Evolutionary conservation across 2,329 filamentous ascomycete species (phyloP), one percentile per base, ranked within the genome.

Genomic region (Colletotrichum melonis): DNA sequence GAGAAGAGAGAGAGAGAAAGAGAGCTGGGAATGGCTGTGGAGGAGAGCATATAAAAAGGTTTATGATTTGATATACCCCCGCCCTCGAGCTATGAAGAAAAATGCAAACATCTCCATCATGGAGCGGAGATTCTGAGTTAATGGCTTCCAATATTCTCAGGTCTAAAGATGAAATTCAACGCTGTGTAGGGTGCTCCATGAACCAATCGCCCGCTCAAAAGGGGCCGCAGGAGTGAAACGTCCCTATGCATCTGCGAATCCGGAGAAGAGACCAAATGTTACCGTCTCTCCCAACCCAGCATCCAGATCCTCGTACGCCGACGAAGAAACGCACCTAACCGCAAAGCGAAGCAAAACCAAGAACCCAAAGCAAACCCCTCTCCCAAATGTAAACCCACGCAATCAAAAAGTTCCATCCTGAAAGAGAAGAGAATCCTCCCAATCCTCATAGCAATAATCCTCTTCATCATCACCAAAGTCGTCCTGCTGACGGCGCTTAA

Each of bases 11-110:
- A 12, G 14, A 19, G 6, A 19, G 38, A 42, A 16, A 42, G 16
- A 64, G 7, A 9, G 9, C 24, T n/a, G 28, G 16, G 16, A 14
- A 26, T n/a, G n/a, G 38, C n/a, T 19, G 57, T 42, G 16, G 19
- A 38, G 19, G 46, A 24, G 46, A 35, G 35, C 5, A 56, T 64
- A 35, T 57, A 19, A 65, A 70, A 46, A 73, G n/a, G 67, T 49
- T 66, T 6, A 57, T 62, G 67, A 70, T 60, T 73, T 70, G 42
- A 73, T 70, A 73, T 73, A 73, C 70, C 70, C 67, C 46, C 67
- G 6, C 38, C 35, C 38, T 19, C 38, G 57, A 71, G 58, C 67
- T 63, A 75, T 46, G 70, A 65, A 49, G 56, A 62, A 38, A 42
- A 32, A 74, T 56, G 55, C 52, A 42, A n/a, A 62, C 24, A 42